Evolutionary conservation across 192 early-diverging fungal genomes (phyloP), one percentile per base, ranked within the genome.

Genomic region (Podila minutissima): DNA sequence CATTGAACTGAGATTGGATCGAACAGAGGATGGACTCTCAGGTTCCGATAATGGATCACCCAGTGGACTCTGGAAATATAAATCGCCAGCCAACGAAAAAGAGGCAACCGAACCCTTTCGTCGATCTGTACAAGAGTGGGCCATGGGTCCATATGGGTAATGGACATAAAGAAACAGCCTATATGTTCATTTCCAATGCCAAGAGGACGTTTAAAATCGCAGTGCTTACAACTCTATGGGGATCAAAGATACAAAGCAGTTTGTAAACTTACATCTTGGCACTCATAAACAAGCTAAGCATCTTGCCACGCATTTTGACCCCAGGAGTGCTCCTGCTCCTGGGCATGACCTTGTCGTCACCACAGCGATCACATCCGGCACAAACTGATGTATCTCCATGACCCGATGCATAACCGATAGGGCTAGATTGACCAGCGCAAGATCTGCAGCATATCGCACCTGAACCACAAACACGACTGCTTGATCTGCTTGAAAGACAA

Each of bases 291-390:
- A 71, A 48, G 4, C 50, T 71, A 5, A 78, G 68, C 69, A 71
- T 71, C 37, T 84, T 85, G 31, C 79, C 72, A 19, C 91, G 74
- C 67, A 86, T 87, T 59, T 93, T 93, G 71, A 92, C 91, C 8
- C 89, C 84, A 17, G 41, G 12, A 15, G 15, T 17, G 38, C 84
- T 82, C 49, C 91, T 83, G 8, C 89, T 87, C 64, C 86, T 88
- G 38, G 89, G 84, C 63, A 95, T 66, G 3, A 77, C 74, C 22
- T 74, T 84, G 32, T 77, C 72, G 9, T 67, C 8, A 94, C 83
- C 64, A 94, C 70, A 1, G 90, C 88, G 58, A 95, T 85, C 46
- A 88, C 88, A 66, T 93, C 93, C 2, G 92, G 82, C 69, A 94
- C 77, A 59, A 94, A 88, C 67, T 83, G 82, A 70, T 94, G 93